A percentile compares a stretch with the other conserved stretches of the same genome.
Evolutionary conservation across 2,329 filamentous ascomycete genomes (phyloP).

Genomic region (Sporothrix dimorphospora): DNA sequence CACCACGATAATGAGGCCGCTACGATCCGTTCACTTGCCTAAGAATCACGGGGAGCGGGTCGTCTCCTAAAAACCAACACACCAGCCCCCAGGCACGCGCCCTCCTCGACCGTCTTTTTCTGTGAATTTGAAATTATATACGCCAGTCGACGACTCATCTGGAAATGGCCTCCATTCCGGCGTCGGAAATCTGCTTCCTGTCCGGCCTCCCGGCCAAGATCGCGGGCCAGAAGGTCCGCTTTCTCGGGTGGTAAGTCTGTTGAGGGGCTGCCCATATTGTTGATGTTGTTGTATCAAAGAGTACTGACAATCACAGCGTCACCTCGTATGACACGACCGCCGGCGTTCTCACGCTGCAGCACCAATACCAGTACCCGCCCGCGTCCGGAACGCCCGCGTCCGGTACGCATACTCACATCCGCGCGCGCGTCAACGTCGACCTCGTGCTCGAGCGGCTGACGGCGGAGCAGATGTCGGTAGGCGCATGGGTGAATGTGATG

Average conservation of each 20-base stretch:
- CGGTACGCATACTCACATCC: conserved; percentile 37
- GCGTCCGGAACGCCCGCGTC: not conserved
- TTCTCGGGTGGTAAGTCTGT: conserved; percentile 81
- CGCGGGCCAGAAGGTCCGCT: conserved; percentile 79
- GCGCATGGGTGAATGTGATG: conserved; percentile 88
- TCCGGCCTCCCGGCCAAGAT: conserved; percentile 57
- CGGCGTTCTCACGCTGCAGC: conserved; percentile 68
- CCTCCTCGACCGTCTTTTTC: too few species aligned
- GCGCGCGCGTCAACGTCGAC: conserved; percentile 69
- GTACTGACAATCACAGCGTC: conserved; percentile 43
- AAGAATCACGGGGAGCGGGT: too few species aligned
- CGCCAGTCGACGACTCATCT: not conserved
- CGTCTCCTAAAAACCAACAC: too few species aligned
- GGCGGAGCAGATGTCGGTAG: conserved; percentile 65
- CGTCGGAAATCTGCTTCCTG: conserved; percentile 68
- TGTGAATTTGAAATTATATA: too few species aligned
- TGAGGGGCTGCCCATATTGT: too few species aligned
- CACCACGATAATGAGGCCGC: too few species aligned
- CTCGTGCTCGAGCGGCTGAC: conserved; percentile 70
- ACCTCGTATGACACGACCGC: conserved; percentile 54
- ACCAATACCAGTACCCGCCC: conserved; percentile 58
- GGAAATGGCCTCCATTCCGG: conserved; percentile 42
- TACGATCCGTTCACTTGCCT: too few species aligned
- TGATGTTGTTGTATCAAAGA: not conserved
- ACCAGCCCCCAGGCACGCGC: too few species aligned